Percentiles rank a stretch among this genome's conserved stretches.
These are phyloP conservation scores for Ramularia endophylla DNA, from an alignment of 2,329 filamentous ascomycete genomes.

Conservation along the genomic window DNA sequence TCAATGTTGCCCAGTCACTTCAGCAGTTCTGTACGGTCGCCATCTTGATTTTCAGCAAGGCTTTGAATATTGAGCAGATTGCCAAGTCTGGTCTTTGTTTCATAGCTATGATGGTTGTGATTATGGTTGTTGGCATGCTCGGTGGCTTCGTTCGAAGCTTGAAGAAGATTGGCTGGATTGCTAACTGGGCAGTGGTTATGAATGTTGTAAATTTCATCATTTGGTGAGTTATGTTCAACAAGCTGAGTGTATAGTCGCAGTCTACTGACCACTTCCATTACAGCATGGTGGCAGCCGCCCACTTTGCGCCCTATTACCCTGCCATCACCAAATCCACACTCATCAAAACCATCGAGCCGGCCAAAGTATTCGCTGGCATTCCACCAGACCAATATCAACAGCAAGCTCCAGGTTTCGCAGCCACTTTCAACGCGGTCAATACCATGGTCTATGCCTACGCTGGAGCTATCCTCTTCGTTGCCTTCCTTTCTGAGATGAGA, in stretches of 20 bases:
- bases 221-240: too few relatives aligned
- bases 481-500: conserved; percentile 51
- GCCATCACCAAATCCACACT: background rate
- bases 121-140: conserved; percentile 42
- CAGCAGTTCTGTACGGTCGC: conserved; percentile 47
- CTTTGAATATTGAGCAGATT: conserved; percentile 49
- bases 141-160: conserved; percentile 52
- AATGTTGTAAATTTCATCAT: too few relatives aligned
- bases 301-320: background rate
- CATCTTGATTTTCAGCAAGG: conserved; percentile 47
- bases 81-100: conserved; percentile 41
- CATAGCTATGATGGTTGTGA: conserved; percentile 46
- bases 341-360: conserved; percentile 10
- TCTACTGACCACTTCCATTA: too few relatives aligned
- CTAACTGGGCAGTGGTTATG: conserved; percentile 50
- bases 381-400: conserved; percentile 25
- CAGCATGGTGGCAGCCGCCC: too few relatives aligned
- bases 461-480: conserved; percentile 52
- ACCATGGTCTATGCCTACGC: conserved; percentile 36
- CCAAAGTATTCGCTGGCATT: conserved; percentile 37
- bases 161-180: conserved; percentile 51
- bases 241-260: too few relatives aligned
- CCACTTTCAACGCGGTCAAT: conserved; percentile 15
- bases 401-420: conserved; percentile 7
- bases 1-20: conserved; percentile 34